Base-by-base conservation (phyloP, 495 filamentous ascomycete species). In the Hypoxylon fragiforme region DNA sequence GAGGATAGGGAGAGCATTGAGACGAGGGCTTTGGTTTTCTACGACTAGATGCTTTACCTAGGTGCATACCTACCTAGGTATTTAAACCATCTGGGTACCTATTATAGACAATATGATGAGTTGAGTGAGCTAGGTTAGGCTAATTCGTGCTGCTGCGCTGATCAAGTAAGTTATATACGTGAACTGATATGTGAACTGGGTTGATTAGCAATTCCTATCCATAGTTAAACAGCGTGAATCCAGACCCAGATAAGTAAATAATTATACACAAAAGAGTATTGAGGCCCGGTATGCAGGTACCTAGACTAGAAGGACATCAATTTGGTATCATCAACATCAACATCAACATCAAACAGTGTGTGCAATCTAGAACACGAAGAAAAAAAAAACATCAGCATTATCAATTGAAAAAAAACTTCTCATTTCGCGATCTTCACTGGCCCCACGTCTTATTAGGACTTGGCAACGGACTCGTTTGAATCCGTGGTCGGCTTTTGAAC, bases 401-500 rank as follows among this genome's bases (percentile, higher is more conserved):
- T n/a, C n/a, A n/a, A n/a, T n/a, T n/a, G n/a, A n/a, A n/a, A n/a
- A n/a, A n/a, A n/a, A n/a, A n/a, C n/a, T n/a, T n/a, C n/a, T n/a
- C n/a, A 13, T 44, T n/a, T 49, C 44, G 9, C 28, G 13, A 18
- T 1, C 30, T 36, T 50, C 38, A 48, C 18, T 57, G 41, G 19
- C 54, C 58, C 43, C 64, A 54, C 34, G 37, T 43, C 58, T 57
- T 70, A 7, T 39, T 57, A 7, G 85, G 85, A 21, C 82, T 85
- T 2, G 79, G 73, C 2, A 84, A 68, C n/a, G 90, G 89, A 71
- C 91, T 95, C 5, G 77, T 77, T 44, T 84, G 86, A 46, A 96
- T 78, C 56, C 85, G 87, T 1, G 91, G 91, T 53, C 91, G 70
- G 31, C 88, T 90, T 71, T 85, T 91, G 70, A 96, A 96, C 1